Evolutionary conservation across 1,139 yeast species (phyloP).

Genomic region (Petasospora fabianii): DNA sequence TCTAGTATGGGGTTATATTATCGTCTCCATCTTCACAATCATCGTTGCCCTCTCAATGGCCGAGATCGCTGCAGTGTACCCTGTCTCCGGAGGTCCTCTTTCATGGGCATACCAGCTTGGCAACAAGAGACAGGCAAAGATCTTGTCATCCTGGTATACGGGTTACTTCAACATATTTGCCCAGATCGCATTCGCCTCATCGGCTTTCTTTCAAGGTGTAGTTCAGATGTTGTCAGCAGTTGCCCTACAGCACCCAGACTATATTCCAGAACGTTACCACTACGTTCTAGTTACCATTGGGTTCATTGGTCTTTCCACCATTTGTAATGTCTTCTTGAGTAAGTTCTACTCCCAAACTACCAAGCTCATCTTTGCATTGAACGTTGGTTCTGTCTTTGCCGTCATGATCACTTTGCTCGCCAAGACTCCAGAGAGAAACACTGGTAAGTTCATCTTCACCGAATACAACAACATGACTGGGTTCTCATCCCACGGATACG

Average conservation of each 20-base stretch:
- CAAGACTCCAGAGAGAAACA: slow-evolving; percentile 21
- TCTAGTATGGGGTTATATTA: slow-evolving; percentile 28
- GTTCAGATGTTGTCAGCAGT: slow-evolving; percentile 22
- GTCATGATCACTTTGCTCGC: slow-evolving; percentile 21
- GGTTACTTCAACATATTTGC: slow-evolving; percentile 28
- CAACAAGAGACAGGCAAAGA: slow-evolving; percentile 14
- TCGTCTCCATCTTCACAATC: slow-evolving; percentile 26
- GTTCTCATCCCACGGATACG: slow-evolving; percentile 24
- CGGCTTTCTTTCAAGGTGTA: slow-evolving; percentile 27
- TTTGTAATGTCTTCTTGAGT: slow-evolving; percentile 21
- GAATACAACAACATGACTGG: slow-evolving; percentile 25
- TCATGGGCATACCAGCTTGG: slow-evolving; percentile 25
- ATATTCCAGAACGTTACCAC: slow-evolving; percentile 21
- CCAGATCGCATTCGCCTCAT: slow-evolving; percentile 25
- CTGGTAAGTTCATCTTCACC: slow-evolving; percentile 25
- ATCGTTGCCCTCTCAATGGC: slow-evolving; percentile 27
- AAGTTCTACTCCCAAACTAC: slow-evolving; percentile 25
- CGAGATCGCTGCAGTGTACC: slow-evolving; percentile 28
- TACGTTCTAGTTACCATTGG: slow-evolving; percentile 24
- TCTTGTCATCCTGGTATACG: slow-evolving; percentile 24
- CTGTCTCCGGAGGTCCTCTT: slow-evolving; percentile 26
- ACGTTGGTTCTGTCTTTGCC: slow-evolving; percentile 17
- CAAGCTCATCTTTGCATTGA: slow-evolving; percentile 14
- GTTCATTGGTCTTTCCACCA: slow-evolving; percentile 23
- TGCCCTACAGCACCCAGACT: slow-evolving; percentile 17